Evolutionary conservation across 139 green algal species (phyloP).

Genomic region (Deuterostichococcus epilithicus): DNA sequence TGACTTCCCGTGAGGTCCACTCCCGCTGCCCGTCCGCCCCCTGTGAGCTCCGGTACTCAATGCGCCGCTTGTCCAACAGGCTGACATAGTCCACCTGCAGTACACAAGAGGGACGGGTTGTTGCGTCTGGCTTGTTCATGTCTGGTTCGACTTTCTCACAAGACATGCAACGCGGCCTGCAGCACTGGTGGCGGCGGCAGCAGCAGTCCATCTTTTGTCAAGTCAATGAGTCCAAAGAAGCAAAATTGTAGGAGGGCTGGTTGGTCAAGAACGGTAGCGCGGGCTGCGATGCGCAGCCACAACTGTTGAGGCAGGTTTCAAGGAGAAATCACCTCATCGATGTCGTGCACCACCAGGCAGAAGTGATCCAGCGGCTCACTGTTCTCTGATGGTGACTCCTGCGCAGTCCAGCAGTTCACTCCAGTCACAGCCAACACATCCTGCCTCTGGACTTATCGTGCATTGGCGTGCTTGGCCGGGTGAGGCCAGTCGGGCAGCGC

Average conservation of each 20-base stretch:
- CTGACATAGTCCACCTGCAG: constrained; percentile 18
- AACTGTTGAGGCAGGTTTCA: not conserved
- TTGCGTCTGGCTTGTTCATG: not conserved
- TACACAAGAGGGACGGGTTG: no score
- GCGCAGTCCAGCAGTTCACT: not conserved
- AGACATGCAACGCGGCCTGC: no score
- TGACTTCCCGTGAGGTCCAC: constrained; percentile 15
- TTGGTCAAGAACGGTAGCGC: no score
- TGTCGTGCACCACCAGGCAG: constrained; percentile 29
- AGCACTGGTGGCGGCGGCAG: no score
- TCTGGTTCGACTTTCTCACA: no score
- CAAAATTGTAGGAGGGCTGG: no score
- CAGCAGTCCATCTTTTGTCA: no score
- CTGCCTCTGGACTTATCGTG: constrained; percentile 16
- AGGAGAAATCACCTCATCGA: constrained; percentile 11
- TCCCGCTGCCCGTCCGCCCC: not conserved
- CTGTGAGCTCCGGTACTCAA: constrained; percentile 10
- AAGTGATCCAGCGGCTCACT: constrained; percentile 33
- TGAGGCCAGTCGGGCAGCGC: constrained; percentile 40
- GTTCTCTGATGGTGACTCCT: constrained; percentile 4
- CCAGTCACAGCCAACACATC: not conserved
- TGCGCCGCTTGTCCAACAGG: constrained; percentile 21
- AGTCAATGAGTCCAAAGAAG: no score
- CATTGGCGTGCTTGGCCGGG: constrained; percentile 8
- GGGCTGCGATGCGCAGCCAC: no score